Conservation (phyloP, 169 alveolate genomes). For the Plasmodium billcollinsi region DNA sequence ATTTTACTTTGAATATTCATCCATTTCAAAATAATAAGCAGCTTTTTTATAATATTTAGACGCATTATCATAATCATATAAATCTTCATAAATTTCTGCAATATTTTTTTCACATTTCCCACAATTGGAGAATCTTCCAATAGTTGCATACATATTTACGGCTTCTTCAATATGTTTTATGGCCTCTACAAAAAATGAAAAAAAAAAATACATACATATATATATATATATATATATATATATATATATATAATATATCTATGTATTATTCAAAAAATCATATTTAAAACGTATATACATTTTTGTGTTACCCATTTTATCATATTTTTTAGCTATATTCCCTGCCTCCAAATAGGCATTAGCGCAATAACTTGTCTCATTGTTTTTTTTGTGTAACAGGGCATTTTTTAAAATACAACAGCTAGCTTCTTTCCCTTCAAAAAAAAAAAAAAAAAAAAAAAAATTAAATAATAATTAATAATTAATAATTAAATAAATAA, state of each 20-base stretch:
- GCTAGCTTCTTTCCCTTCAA: slow-evolving; percentile 68
- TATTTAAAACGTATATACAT: background rate
- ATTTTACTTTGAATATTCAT: slow-evolving; percentile 68
- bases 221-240: background rate
- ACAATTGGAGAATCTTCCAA: slow-evolving; percentile 65
- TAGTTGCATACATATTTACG: slow-evolving; percentile 67
- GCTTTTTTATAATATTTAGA: slow-evolving; percentile 72
- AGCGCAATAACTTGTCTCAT: slow-evolving; percentile 70
- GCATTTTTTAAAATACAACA: slow-evolving; percentile 66
- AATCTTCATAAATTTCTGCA: slow-evolving; percentile 73
- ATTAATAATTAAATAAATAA: background rate
- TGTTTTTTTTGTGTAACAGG: slow-evolving; percentile 33
- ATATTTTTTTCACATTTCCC: slow-evolving; percentile 67
- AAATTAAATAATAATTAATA: background rate
- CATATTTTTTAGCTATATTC: slow-evolving; percentile 70
- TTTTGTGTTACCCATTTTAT: slow-evolving; percentile 33
- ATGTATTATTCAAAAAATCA: background rate
- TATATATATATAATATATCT: background rate
- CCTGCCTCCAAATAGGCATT: slow-evolving; percentile 73
- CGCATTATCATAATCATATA: slow-evolving; percentile 66
- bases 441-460: background rate
- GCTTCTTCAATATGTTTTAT: slow-evolving; percentile 68
- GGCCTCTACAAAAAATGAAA: slow-evolving; percentile 50
- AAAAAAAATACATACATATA: too few species aligned
- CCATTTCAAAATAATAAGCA: slow-evolving; percentile 79